A percentile compares a stretch with the other conserved stretches of the same genome.
phyloP scores from a whole-genome alignment of 345 rosid genomes.

The Eucalyptus grandis region DNA sequence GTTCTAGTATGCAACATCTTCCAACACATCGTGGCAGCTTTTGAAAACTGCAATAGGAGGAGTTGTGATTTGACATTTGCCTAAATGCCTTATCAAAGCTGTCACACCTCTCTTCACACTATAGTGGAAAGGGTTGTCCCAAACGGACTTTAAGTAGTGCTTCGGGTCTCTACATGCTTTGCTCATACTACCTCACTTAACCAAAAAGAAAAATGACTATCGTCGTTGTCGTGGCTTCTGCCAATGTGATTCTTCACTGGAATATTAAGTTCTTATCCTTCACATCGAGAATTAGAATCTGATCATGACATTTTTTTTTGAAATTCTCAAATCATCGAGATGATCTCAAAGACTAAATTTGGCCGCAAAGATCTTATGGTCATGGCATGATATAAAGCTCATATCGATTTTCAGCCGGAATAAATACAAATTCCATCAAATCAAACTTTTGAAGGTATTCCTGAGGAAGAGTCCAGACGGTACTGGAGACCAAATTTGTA shows the following conservation, averaged over 20 bases:
- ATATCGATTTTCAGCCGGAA: neutral
- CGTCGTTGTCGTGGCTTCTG: neutral
- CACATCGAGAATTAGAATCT: neutral
- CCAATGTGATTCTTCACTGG: neutral
- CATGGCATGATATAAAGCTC: neutral
- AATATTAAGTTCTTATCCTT: neutral
- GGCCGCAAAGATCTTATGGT: neutral
- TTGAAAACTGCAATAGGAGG: neutral
- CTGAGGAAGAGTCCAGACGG: neutral
- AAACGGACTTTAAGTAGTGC: neutral
- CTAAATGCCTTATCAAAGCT: neutral
- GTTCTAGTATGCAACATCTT: neutral
- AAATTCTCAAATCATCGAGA: neutral
- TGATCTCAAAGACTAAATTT: neutral
- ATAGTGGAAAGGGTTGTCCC: neutral
- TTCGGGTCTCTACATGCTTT: neutral
- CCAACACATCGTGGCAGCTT: neutral
- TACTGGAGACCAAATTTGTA: neutral
- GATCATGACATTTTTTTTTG: rapidly evolving
- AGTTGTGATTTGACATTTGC: neutral
- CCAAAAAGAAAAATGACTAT: neutral
- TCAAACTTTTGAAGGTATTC: neutral
- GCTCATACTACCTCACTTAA: neutral
- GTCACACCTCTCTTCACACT: neutral
- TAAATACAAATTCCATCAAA: neutral